phyloP scores from a whole-genome alignment of 805 yeast species.

The Candida bentonensis region DNA sequence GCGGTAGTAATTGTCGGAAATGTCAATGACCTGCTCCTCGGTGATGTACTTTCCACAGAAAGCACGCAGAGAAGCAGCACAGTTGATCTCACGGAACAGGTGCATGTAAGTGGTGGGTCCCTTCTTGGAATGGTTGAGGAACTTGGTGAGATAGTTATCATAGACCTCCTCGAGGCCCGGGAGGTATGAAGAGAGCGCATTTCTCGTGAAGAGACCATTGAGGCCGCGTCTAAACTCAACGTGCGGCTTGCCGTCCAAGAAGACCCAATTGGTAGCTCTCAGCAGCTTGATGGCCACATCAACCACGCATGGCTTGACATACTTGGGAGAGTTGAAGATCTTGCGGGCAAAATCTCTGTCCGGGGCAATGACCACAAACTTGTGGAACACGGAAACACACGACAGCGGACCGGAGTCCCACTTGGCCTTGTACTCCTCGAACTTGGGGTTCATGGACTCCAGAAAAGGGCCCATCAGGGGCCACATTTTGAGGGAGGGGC shows the following conservation, averaged over 20 bases:
- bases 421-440: conserved; percentile 81
- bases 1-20: conserved; percentile 84
- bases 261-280: conserved; percentile 96
- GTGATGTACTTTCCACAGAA: conserved; percentile 94
- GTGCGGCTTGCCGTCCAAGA: conserved; percentile 90
- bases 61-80: conserved; percentile 84
- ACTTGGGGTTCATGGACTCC: conserved; percentile 89
- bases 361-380: conserved; percentile 89
- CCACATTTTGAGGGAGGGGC: conserved; percentile 79
- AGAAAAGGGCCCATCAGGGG: conserved; percentile 94
- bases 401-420: conserved; percentile 93
- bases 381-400: conserved; percentile 96
- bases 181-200: conserved; percentile 70
- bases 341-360: conserved; percentile 80
- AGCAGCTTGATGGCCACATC: conserved; percentile 91
- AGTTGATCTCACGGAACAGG: conserved; percentile 88
- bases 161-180: conserved; percentile 76
- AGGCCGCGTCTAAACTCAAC: conserved; percentile 83
- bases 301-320: conserved; percentile 94
- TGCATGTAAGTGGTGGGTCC: conserved; percentile 74
- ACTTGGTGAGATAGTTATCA: conserved; percentile 65
- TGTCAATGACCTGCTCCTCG: conserved; percentile 72
- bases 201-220: conserved; percentile 76
- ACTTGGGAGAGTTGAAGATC: conserved; percentile 68
- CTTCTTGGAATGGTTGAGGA: conserved; percentile 41